phyloP scores from a whole-genome alignment of 306 rosid species.

The Citrullus colocynthis region DNA sequence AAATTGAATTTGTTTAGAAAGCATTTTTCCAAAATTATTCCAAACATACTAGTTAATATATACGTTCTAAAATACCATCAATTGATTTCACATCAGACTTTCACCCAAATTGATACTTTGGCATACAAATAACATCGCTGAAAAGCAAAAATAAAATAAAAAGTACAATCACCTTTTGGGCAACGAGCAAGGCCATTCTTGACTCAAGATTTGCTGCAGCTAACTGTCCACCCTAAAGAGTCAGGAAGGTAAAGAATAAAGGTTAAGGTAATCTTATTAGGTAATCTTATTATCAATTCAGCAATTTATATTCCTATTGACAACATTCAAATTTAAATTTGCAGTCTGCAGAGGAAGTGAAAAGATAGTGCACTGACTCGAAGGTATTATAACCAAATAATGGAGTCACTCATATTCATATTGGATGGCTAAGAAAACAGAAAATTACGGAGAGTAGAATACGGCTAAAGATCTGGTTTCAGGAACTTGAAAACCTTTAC shows the following conservation, averaged over 20 bases:
- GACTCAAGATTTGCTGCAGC: conserved; percentile 73
- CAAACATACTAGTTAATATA: too few relatives aligned
- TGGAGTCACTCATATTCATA: too few relatives aligned
- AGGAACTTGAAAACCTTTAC: too few relatives aligned
- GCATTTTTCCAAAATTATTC: too few relatives aligned
- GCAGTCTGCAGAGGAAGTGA: background rate
- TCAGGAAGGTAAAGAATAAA: conserved; percentile 17
- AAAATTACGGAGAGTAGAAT: too few relatives aligned
- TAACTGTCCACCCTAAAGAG: conserved; percentile 75
- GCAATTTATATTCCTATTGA: too few relatives aligned
- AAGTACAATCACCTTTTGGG: conserved; percentile 52
- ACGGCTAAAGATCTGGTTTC: too few relatives aligned
- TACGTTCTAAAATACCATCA: background rate
- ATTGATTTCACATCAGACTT: background rate
- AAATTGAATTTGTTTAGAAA: too few relatives aligned
- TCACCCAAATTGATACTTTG: background rate
- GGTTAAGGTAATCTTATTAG: background rate
- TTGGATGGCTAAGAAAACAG: too few relatives aligned
- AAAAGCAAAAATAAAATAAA: background rate
- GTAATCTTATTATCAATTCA: too few relatives aligned
- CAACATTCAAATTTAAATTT: background rate
- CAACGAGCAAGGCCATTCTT: conserved; percentile 79
- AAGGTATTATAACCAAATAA: background rate
- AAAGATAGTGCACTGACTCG: background rate
- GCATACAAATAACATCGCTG: background rate